Percentiles rank a stretch among this genome's conserved stretches.
Evolutionary conservation across 192 early-diverging fungal species (phyloP).

Genomic region (Backusella morwellensis): DNA sequence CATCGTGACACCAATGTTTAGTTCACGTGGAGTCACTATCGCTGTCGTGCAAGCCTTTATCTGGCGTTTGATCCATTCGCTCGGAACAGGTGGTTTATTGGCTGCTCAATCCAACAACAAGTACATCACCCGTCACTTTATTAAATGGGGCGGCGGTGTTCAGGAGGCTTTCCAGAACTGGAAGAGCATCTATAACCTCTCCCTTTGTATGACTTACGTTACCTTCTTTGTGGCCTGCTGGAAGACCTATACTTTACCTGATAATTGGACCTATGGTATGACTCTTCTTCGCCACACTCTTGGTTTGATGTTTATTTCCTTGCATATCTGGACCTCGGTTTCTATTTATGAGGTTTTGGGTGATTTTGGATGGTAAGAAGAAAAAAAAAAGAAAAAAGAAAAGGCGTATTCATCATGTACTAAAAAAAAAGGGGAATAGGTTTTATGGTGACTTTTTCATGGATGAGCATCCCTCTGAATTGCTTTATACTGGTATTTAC

Average conservation of each 20-base stretch:
- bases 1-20: slow-evolving; percentile 58
- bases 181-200: slow-evolving; percentile 94
- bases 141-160: slow-evolving; percentile 87
- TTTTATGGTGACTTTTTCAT: slow-evolving; percentile 99
- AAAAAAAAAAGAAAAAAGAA: slow-evolving; percentile 44
- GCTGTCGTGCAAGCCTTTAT: slow-evolving; percentile 71
- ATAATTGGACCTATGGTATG: slow-evolving; percentile 63
- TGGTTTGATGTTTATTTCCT: slow-evolving; percentile 72
- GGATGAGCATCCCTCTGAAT: slow-evolving; percentile 67
- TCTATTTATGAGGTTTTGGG: slow-evolving; percentile 93
- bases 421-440: slow-evolving; percentile 32
- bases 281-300: slow-evolving; percentile 83
- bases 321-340: slow-evolving; percentile 91
- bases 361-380: slow-evolving; percentile 86
- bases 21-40: slow-evolving; percentile 41
- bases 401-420: not conserved
- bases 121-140: slow-evolving; percentile 88
- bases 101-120: slow-evolving; percentile 78
- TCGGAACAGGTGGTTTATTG: slow-evolving; percentile 75
- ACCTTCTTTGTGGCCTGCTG: slow-evolving; percentile 82
- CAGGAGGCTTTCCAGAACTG: slow-evolving; percentile 92
- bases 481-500: slow-evolving; percentile 92
- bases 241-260: slow-evolving; percentile 76
- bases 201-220: slow-evolving; percentile 88
- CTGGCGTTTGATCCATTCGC: slow-evolving; percentile 87